A percentile compares a stretch with the other conserved stretches of the same genome.
Conservation (phyloP, 1,139 yeast species). For the Saccharomycopsis crataegensis region DNA sequence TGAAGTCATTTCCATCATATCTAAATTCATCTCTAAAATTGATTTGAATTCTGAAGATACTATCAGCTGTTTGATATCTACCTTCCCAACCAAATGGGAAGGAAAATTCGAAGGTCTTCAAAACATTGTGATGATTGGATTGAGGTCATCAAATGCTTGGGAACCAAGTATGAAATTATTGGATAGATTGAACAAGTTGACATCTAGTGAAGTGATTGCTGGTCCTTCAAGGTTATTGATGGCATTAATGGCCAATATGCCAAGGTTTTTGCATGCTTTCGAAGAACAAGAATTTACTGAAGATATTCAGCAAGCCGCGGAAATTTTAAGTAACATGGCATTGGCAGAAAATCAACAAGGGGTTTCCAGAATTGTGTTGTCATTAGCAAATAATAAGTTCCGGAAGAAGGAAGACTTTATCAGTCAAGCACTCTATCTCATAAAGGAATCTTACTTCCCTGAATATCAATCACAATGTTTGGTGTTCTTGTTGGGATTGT, state of each 20-base stretch:
- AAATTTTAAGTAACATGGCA: slow-evolving; percentile 53
- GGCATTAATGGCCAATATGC: slow-evolving; percentile 71
- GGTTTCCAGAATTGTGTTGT: slow-evolving; percentile 64
- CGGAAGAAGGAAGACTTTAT: slow-evolving; percentile 85
- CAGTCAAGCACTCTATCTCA: slow-evolving; percentile 67
- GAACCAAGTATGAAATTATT: slow-evolving; percentile 70
- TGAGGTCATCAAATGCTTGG: slow-evolving; percentile 73
- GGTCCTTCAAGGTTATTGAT: slow-evolving; percentile 61
- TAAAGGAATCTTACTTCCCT: slow-evolving; percentile 65
- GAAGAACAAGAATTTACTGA: slow-evolving; percentile 45
- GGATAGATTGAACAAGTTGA: slow-evolving; percentile 60
- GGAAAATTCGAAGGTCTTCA: slow-evolving; percentile 89
- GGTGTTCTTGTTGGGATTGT: slow-evolving; percentile 66
- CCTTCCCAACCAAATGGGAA: slow-evolving; percentile 95
- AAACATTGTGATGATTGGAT: slow-evolving; percentile 68
- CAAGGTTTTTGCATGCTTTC: slow-evolving; percentile 76
- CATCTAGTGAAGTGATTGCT: slow-evolving; percentile 74
- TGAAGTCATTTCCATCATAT: slow-evolving; percentile 74
- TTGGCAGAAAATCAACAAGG: slow-evolving; percentile 49
- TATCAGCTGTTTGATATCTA: slow-evolving; percentile 70
- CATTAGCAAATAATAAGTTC: slow-evolving; percentile 71
- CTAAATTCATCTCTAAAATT: slow-evolving; percentile 78
- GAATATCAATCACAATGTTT: slow-evolving; percentile 67
- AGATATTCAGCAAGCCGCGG: slow-evolving; percentile 54
- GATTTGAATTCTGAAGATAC: slow-evolving; percentile 84